Evolutionary conservation across 176 grass and related monocot species (phyloP).

Genomic region (Oryza glaberrima): DNA sequence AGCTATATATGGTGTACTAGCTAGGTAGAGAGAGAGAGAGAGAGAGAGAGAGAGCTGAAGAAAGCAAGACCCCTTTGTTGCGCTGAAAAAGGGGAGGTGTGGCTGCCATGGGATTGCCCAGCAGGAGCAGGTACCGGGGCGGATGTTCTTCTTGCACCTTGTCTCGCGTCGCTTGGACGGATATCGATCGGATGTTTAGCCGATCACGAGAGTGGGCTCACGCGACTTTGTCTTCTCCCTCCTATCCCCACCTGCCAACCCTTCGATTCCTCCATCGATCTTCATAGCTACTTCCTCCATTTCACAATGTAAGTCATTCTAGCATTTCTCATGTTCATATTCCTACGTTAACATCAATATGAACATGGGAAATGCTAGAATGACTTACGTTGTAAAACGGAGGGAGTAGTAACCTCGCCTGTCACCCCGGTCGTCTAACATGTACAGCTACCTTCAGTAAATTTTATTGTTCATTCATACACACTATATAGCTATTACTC

Average conservation of each 20-base stretch:
- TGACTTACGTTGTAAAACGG: too few relatives aligned
- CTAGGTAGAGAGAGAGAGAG: neutral
- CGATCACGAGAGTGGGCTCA: neutral
- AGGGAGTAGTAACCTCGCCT: too few relatives aligned
- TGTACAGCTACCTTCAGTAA: neutral
- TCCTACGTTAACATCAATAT: too few relatives aligned
- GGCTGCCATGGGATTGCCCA: neutral
- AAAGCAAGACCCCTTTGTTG: neutral
- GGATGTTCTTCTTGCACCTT: conserved; percentile 12
- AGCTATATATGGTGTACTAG: neutral
- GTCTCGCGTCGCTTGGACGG: conserved; percentile 30
- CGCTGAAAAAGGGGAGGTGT: conserved; percentile 1
- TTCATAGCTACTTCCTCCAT: neutral
- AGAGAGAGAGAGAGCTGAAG: neutral
- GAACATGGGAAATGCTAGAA: too few relatives aligned
- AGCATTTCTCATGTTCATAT: too few relatives aligned
- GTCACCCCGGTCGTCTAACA: neutral
- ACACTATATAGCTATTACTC: too few relatives aligned
- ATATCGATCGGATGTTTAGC: neutral
- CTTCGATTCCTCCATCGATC: neutral
- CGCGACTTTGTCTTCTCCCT: neutral
- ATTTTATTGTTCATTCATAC: too few relatives aligned
- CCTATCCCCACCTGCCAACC: conserved; percentile 13
- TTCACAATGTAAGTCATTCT: too few relatives aligned
- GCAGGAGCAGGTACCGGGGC: neutral